Conservation (phyloP, 805 yeast genomes). For the Kazachstania africana region DNA sequence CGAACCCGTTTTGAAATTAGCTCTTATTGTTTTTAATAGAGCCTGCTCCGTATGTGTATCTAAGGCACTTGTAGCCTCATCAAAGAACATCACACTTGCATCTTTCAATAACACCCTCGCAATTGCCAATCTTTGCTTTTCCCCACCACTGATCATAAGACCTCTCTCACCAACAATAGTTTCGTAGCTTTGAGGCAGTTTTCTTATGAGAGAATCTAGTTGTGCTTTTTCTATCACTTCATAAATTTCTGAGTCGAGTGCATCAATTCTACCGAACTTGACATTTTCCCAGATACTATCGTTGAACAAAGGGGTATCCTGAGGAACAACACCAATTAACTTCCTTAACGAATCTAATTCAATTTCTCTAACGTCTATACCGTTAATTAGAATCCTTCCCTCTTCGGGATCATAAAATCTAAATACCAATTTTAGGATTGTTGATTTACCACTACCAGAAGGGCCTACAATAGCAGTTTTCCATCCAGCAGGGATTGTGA, state of each 20-base stretch:
- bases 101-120: slow-evolving; percentile 79
- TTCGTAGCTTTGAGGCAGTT: slow-evolving; percentile 71
- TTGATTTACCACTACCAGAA: slow-evolving; percentile 91
- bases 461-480: slow-evolving; percentile 95
- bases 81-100: slow-evolving; percentile 86
- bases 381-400: slow-evolving; percentile 78
- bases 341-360: slow-evolving; percentile 64
- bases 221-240: slow-evolving; percentile 60
- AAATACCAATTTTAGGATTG: slow-evolving; percentile 71
- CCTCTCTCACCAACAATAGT: slow-evolving; percentile 96
- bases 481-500: slow-evolving; percentile 80
- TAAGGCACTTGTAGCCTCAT: slow-evolving; percentile 92
- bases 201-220: slow-evolving; percentile 46
- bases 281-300: slow-evolving; percentile 82
- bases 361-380: slow-evolving; percentile 71
- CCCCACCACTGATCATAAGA: slow-evolving; percentile 99
- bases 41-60: slow-evolving; percentile 95
- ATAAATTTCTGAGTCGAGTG: slow-evolving; percentile 61
- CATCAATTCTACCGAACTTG: slow-evolving; percentile 67
- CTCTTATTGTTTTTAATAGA: slow-evolving; percentile 59
- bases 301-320: slow-evolving; percentile 91
- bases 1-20: slow-evolving; percentile 43
- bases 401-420: slow-evolving; percentile 75
- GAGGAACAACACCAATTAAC: slow-evolving; percentile 88
- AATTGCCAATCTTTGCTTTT: slow-evolving; percentile 88